Evolutionary conservation across 345 rosid genomes (phyloP), one percentile per base, ranked within the genome.

Genomic region (Angophora floribunda): DNA sequence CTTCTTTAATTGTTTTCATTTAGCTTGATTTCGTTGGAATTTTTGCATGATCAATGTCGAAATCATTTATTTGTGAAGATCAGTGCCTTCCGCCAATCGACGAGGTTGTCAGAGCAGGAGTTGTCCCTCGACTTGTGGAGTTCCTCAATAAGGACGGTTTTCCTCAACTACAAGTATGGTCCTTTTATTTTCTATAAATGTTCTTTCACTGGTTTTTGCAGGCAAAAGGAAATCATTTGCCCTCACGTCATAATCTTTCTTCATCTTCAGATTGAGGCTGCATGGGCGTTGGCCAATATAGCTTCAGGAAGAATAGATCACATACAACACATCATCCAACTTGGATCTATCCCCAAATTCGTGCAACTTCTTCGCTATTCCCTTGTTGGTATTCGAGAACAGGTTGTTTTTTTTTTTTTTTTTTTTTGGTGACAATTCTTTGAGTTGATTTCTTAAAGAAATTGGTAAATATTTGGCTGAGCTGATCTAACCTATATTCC

Each of bases 261-360:
- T 91, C 79, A 47, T 86, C 82, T 87, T 84, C 92, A 96, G 98
- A 93, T 92, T 87, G 97, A 96, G 89, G 98, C 97, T 75, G 96
- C 96, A 1, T 95, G 98, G 98, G 96, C 97, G 12, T 92, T 96
- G 93, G 94, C 96, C 87, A 96, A 94, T 89, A 92, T 96, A 91
- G 98, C 96, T 11, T 96, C 98, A 50, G 97, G 98, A 32, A 93
- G 95, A 87, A 93, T 94, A 52, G 96, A 93, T 85, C 97, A 95
- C 75, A 93, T 95, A 47, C 93, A 90, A 70, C 94, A 93, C 86
- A 93, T 96, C 41, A 94, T 96, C 86, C 93, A 94, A 26, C 95
- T 93, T 7, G 96, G 95, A 89, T 97, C 98, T 28, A 93, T 96
- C 17, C 96, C 98, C 51, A 94, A 91, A 90, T 94, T 96, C 85